Evolutionary conservation across 352 stramenopile species (phyloP), one percentile per base, ranked within the genome.

Genomic region (Poterioochromonas sp.): DNA sequence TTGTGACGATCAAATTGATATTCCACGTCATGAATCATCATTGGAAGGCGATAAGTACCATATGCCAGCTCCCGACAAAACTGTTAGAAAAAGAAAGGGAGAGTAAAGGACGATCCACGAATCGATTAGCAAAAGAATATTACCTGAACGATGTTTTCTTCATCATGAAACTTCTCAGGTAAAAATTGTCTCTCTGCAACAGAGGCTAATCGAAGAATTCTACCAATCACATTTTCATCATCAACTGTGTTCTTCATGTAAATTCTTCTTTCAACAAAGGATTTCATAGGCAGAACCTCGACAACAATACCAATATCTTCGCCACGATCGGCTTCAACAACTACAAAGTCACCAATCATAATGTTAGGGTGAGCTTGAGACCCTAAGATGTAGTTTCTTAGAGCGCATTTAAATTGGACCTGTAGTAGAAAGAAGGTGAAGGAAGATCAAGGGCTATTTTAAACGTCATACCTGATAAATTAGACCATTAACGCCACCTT

Each of bases 1-100:
- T 98, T 98, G 87, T 98, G 92, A 77, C 94, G 90, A 84, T 98
- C 94, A 82, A 97, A 98, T 83, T 98, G 94, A 86, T 97, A 98
- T 82, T 98, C 94, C 32, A 93, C 93, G 80, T 98, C 93, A 69
- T 98, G 94, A 73, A 98, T 91, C 79, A 95, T 91, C 92, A 98
- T 97, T 26, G 91, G 90, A 15, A 98, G 11, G 12, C 29, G 37
- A n/a, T 54, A 54, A 35, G 41, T 43, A 41, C 41, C 8, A 12
- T 54, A 34, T 18, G 37, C 37, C 8, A 74, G 32, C 3, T 74
- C 39, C 18, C 39, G 3, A 39, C 65, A 74, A n/a, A 43, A 43
- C 60, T 69, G 29, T 62, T 2, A 22, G 5, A 62, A 62, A 62
- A 22, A 62, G 2, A 32, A 29, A 62, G 2, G 29, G 26, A 8